Evolutionary conservation across 1,284 basidiomycete species (phyloP), one percentile per base, ranked within the genome.

Genomic region (Wallemia mellicola): DNA sequence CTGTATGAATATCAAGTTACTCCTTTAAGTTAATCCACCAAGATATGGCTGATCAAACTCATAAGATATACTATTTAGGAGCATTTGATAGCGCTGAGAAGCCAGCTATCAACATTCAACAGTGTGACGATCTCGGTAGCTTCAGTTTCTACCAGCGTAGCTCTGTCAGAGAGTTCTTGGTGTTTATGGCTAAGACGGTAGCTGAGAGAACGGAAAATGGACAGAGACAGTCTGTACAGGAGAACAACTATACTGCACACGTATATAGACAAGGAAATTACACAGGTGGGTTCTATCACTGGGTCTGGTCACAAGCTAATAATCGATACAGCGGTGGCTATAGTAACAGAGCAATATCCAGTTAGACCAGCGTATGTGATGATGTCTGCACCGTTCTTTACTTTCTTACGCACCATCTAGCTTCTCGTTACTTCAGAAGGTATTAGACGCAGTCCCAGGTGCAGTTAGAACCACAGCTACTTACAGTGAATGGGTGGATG

Each of bases 301-400:
- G 59, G 59, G 27, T 58, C 60, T 15, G 65, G 67, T 1, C 67
- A 67, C 0, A 66, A 68, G n/a, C 65, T 66, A 7, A 70, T 70
- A 59, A 65, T 65, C 27, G 61, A 66, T 57, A 62, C 70, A 82
- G 92, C 80, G 58, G 86, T 96, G 61, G 80, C 96, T 67, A 84
- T 98, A 66, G 83, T 88, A 38, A 92, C 96, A 72, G 77, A 84
- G 59, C 92, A 98, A 68, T 99, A 99, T 72, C 94, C 92, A 58
- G 84, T 87, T 60, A 82, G 94, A 60, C 87, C 92, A 9, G 92
- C 91, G 38, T 48, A n/a, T 15, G 38, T 48, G 30, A n/a, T 19
- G 30, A 32, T 32, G 30, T 9, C 19, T 32, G 19, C 19, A 32
- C 9, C 30, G 19, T 32, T 32, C 9, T 7, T 9, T 32, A 32